A percentile compares a stretch with the other conserved stretches of the same genome.
These are phyloP conservation scores for Apiospora rasikravindrae DNA, from an alignment of 2,329 filamentous ascomycete species.

Conservation along the genomic window DNA sequence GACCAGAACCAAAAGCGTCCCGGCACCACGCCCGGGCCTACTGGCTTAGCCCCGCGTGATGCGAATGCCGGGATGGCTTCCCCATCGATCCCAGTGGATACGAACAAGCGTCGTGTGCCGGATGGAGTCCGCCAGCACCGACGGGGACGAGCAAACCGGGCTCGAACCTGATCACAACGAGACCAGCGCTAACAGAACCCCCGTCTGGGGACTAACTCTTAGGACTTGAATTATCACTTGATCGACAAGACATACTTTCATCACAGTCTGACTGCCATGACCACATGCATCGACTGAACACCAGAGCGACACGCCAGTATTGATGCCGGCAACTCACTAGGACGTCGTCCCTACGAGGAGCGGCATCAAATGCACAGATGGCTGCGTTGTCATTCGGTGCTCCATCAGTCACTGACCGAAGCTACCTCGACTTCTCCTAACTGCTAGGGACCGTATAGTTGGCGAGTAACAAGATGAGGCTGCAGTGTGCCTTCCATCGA, in stretches of 20 bases:
- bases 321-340: not conserved
- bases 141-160: slow-evolving; percentile 4
- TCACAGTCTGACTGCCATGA: slow-evolving; percentile 10
- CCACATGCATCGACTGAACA: not conserved
- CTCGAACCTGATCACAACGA: not conserved
- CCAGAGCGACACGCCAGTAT: not conserved
- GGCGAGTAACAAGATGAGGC: slow-evolving; percentile 6
- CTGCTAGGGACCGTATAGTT: not conserved
- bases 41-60: not conserved
- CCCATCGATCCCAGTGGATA: slow-evolving; percentile 8
- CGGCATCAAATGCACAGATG: not conserved
- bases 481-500: not conserved
- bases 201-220: not conserved
- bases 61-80: not conserved
- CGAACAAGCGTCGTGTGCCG: slow-evolving; percentile 10
- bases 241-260: slow-evolving; percentile 13
- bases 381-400: not conserved
- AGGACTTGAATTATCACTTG: slow-evolving; percentile 11
- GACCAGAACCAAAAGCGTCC: not conserved
- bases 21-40: not conserved
- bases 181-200: not conserved
- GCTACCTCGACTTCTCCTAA: not conserved
- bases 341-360: not conserved
- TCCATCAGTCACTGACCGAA: slow-evolving; percentile 1
- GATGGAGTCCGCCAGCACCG: slow-evolving; percentile 10